Base-by-base conservation (phyloP, 495 filamentous ascomycete genomes). In the Podospora anserina region DNA sequence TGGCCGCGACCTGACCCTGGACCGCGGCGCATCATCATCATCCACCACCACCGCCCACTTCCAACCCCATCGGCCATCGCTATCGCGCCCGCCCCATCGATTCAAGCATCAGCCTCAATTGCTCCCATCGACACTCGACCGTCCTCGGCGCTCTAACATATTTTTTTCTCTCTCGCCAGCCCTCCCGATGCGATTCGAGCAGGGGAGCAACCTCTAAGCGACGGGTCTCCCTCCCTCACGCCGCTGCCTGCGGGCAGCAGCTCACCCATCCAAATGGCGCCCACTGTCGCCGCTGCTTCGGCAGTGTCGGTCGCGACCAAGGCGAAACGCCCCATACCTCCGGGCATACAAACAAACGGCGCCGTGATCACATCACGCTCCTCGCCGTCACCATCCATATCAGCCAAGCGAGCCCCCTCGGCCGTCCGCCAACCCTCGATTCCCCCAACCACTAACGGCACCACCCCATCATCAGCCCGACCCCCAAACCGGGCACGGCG, bases 321-420 rank as follows among this genome's bases (percentile, higher is more conserved):
- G 78, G 87, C 90, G 72, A 92, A 92, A 78, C 90, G 90, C 39
- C 90, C 90, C 68, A 83, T 88, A 68, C 88, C 88, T 65, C 88
- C 89, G 62, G 86, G 88, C 57, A 82, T 88, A 62, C 89, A 90
- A 73, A 84, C 88, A 72, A 92, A 91, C 79, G 89, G 88, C 55
- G 84, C 87, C 5, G 32, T 28, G 68, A 85, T 84, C 69, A 79
- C 87, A 64, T 85, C 86, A n/a, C 84, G 84, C 30, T 83, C 87
- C 1, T 90, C 89, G 1, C 85, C 89, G 11, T 92, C 91, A 4
- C 89, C 90, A 53, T 87, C 87, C 27, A 80, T 88, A 69, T 81
- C 88, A 15, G 82, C 87, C 2, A 90, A 89, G 77, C 86, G 86
- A 66, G 85, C 88, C 54, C 85, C 84, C 0, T 78, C 76, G 78